phyloP scores from a whole-genome alignment of 1,139 yeast genomes.

The Lodderomyces orthopsilosis region DNA sequence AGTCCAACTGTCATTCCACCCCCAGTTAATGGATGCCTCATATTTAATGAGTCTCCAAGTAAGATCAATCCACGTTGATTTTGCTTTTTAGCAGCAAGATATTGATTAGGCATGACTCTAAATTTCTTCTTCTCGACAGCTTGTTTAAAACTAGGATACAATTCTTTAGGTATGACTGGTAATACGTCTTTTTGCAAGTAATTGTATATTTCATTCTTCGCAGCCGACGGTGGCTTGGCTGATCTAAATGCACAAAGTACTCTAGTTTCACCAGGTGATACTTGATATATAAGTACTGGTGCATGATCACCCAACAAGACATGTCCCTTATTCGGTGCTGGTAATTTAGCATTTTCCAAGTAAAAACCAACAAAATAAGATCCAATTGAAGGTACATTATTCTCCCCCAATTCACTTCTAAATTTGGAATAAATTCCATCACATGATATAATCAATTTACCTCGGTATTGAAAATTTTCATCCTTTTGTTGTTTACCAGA shows the following conservation, averaged over 20 bases:
- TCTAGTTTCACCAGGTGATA: slow-evolving; percentile 78
- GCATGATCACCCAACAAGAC: slow-evolving; percentile 84
- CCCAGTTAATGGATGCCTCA: slow-evolving; percentile 98
- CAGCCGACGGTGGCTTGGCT: slow-evolving; percentile 64
- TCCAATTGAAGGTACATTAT: slow-evolving; percentile 62
- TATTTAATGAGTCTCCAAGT: slow-evolving; percentile 91
- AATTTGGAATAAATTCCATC: slow-evolving; percentile 96
- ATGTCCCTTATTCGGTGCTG: slow-evolving; percentile 79
- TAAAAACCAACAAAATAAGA: slow-evolving; percentile 88
- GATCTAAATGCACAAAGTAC: slow-evolving; percentile 87
- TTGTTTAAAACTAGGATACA: slow-evolving; percentile 62
- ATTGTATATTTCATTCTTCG: slow-evolving; percentile 54
- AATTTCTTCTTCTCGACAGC: slow-evolving; percentile 48
- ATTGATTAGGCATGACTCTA: slow-evolving; percentile 93
- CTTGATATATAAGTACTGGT: slow-evolving; percentile 86
- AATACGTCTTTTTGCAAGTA: slow-evolving; percentile 62
- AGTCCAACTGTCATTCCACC: slow-evolving; percentile 99
- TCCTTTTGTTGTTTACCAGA: slow-evolving; percentile 31
- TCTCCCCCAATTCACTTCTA: slow-evolving; percentile 64
- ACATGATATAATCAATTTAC: slow-evolving; percentile 68
- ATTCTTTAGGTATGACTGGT: slow-evolving; percentile 63
- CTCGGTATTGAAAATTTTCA: slow-evolving; percentile 28
- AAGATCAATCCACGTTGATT: slow-evolving; percentile 70
- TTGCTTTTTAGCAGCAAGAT: slow-evolving; percentile 68
- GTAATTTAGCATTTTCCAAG: slow-evolving; percentile 67